Evolutionary conservation across 2,329 filamentous ascomycete species (phyloP), one percentile per base, ranked within the genome.

Genomic region (Fusarium sulawesiense): DNA sequence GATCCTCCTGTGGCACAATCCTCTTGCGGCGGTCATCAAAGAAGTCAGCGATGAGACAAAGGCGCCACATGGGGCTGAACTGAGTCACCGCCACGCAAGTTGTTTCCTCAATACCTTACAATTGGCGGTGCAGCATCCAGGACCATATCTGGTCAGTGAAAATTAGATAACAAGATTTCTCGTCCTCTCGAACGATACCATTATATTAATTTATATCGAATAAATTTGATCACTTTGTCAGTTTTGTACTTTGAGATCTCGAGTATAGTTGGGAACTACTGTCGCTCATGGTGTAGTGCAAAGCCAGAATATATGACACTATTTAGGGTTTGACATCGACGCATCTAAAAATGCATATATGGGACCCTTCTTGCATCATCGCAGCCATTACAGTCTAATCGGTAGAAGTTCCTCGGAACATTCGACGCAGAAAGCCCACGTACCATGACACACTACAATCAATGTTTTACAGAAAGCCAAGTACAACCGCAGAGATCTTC

Each of bases 341-440:
- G 11, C 9, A 7, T 37, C 10, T n/a, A 1, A 2, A n/a, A 6
- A 37, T n/a, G 18, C 34, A 37, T 4, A 13, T 5, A 4, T n/a
- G 4, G 25, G 37, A 64, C 37, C 45, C 59, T 13, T 64, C 40
- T 50, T 30, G 37, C n/a, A 30, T 50, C 8, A 59, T 25, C 11
- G n/a, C 41, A 45, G 7, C 30, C 55, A 21, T 42, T 7, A 11
- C 4, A 25, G 1, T 25, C 25, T 14, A 3, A 4, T 34, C 20
- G 40, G 20, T 29, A 60, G 47, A 60, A 30, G 2, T 1, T 11
- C 6, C 8, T 10, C 4, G 9, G 20, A 32, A 46, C 1, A 1
- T 32, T 44, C 20, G 20, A 40, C 7, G 4, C n/a, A n/a, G n/a
- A n/a, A 29, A 30, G 25, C 27, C 30, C 27, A 10, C 5, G 42